A percentile compares a stretch with the other conserved stretches of the same genome.
These are phyloP conservation scores for Globisporangium paroecandrum DNA, from an alignment of 352 stramenopile species.

Conservation along the genomic window DNA sequence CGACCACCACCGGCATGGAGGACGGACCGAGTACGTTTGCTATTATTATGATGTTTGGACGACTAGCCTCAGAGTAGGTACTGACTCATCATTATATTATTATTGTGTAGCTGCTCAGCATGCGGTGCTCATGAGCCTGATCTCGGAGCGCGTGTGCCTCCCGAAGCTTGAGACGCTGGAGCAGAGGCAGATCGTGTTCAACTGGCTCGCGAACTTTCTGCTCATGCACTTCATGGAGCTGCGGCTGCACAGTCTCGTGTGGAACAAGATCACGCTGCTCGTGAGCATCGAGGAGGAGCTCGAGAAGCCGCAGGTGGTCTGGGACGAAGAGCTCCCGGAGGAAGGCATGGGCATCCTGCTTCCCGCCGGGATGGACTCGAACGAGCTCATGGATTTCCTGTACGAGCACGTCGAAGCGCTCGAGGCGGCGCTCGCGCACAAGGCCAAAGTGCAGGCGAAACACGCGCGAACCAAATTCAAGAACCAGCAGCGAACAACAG, in stretches of 20 bases:
- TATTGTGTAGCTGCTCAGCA: slow-evolving; percentile 38
- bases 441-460: slow-evolving; percentile 24
- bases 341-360: slow-evolving; percentile 71
- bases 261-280: slow-evolving; percentile 80
- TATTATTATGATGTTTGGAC: neutral
- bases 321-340: slow-evolving; percentile 46
- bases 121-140: slow-evolving; percentile 53
- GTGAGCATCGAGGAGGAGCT: slow-evolving; percentile 40
- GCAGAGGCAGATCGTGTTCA: slow-evolving; percentile 59
- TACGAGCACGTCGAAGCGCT: slow-evolving; percentile 65
- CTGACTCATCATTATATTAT: neutral
- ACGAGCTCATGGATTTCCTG: slow-evolving; percentile 53
- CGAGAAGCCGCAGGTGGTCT: slow-evolving; percentile 40
- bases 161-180: slow-evolving; percentile 50
- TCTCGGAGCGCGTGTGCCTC: slow-evolving; percentile 57
- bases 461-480: slow-evolving; percentile 11
- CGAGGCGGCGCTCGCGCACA: slow-evolving; percentile 37
- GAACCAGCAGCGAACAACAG: slow-evolving; percentile 6
- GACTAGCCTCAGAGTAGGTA: neutral
- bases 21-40: slow-evolving; percentile 50
- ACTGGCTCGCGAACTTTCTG: slow-evolving; percentile 77
- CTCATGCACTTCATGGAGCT: slow-evolving; percentile 83
- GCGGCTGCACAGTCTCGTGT: slow-evolving; percentile 72
- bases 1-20: slow-evolving; percentile 67
- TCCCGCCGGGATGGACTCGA: slow-evolving; percentile 53